These are phyloP conservation scores for sweet orange (Citrus sinensis) DNA, from an alignment of 345 rosid species.

Conservation along the genomic window DVS_A1.0 CM039163.1:40635001-40635500, in stretches of 20 bases:
- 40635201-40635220: slow-evolving; percentile 10
- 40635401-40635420: background rate
- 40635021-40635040: slow-evolving; percentile 37
- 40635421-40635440: background rate
- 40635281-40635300: slow-evolving; percentile 42
- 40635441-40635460: background rate
- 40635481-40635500: background rate
- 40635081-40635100: slow-evolving; percentile 33
- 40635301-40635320: slow-evolving; percentile 40
- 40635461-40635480: background rate
- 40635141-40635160: slow-evolving; percentile 30
- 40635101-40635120: slow-evolving; percentile 30
- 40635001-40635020: slow-evolving; percentile 30
- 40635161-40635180: slow-evolving; percentile 23
- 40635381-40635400: background rate
- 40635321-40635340: slow-evolving; percentile 39
- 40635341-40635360: slow-evolving; percentile 35
- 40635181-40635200: slow-evolving; percentile 25
- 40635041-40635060: slow-evolving; percentile 34
- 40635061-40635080: slow-evolving; percentile 41
- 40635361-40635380: slow-evolving; percentile 14
- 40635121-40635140: slow-evolving; percentile 26
- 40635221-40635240: slow-evolving; percentile 49
- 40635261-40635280: slow-evolving; percentile 37
- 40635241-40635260: slow-evolving; percentile 47